A percentile compares a stretch with the other conserved stretches of the same genome.
phyloP scores from a whole-genome alignment of 768 basidiomycete species.

The Candolleomyces aberdarensis region DNA sequence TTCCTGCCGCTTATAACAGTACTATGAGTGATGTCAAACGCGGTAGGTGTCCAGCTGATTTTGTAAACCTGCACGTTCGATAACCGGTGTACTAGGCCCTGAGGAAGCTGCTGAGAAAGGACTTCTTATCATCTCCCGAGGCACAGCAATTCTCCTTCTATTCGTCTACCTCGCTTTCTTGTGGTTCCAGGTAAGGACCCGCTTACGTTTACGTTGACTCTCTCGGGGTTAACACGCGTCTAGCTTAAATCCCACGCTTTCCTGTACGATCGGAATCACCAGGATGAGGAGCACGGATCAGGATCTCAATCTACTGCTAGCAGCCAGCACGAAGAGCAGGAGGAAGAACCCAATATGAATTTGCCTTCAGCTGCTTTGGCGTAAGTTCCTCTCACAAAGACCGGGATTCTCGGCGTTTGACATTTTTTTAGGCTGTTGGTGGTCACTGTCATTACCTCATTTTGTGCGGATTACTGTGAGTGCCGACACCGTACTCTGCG shows the following conservation, averaged over 20 bases:
- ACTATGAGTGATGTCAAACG: conserved; percentile 18
- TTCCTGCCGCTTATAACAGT: conserved; percentile 83
- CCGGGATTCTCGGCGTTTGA: conserved; percentile 3
- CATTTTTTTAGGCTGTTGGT: conserved; percentile 49
- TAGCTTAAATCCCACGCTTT: conserved; percentile 71
- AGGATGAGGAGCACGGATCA: not conserved
- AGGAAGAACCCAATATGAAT: conserved; percentile 63
- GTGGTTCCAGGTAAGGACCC: conserved; percentile 60
- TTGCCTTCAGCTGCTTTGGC: conserved; percentile 58
- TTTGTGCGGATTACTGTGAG: conserved; percentile 86
- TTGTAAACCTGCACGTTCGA: not conserved
- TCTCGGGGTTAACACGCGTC: conserved; percentile 2
- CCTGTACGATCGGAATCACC: conserved; percentile 44
- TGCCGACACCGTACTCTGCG: conserved; percentile 12
- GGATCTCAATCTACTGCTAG: no score
- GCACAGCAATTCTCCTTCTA: conserved; percentile 75
- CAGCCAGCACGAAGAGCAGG: conserved; percentile 22
- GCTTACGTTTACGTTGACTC: not conserved
- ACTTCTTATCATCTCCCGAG: conserved; percentile 72
- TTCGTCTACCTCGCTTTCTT: conserved; percentile 72
- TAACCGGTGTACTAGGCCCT: not conserved
- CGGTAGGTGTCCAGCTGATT: conserved; percentile 6
- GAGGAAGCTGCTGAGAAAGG: conserved; percentile 32
- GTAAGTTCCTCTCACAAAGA: conserved; percentile 27
- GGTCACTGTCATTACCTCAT: conserved; percentile 79